These are phyloP conservation scores for Exophiala mesophila DNA, from an alignment of 2,329 filamentous ascomycete species.

Conservation along the genomic window DNA sequence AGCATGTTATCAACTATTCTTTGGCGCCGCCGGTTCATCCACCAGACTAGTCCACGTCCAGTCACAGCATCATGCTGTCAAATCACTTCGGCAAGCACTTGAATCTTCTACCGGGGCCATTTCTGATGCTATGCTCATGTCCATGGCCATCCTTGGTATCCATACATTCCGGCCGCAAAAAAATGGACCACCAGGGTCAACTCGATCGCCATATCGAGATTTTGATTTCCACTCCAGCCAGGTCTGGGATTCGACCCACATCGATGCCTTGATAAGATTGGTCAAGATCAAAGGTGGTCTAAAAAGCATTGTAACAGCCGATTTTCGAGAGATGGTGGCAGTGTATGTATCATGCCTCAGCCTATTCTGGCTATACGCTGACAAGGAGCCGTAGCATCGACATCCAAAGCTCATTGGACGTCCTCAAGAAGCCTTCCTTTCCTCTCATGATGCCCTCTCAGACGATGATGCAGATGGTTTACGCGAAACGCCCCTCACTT, in stretches of 20 bases:
- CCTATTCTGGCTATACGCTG: neutral
- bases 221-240: constrained; percentile 12
- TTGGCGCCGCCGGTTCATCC: constrained; percentile 4
- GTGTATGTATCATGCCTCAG: constrained; percentile 4
- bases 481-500: neutral
- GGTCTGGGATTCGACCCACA: constrained; percentile 10
- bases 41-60: constrained; percentile 6
- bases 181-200: neutral
- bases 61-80: constrained; percentile 8
- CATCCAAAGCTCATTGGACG: constrained; percentile 3
- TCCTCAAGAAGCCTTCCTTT: constrained; percentile 7
- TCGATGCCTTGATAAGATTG: constrained; percentile 10
- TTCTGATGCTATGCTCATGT: constrained; percentile 11
- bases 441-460: constrained; percentile 4
- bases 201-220: constrained; percentile 1
- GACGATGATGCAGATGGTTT: neutral
- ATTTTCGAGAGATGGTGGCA: constrained; percentile 9
- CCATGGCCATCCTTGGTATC: constrained; percentile 12
- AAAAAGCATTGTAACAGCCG: constrained; percentile 4
- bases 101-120: neutral
- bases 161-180: constrained; percentile 3
- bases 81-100: constrained; percentile 7
- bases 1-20: constrained; percentile 13
- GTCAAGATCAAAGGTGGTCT: constrained; percentile 11
- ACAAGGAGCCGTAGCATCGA: constrained; percentile 7